Base-by-base conservation (phyloP, 2,329 filamentous ascomycete species). In the Onygena corvina region DNA sequence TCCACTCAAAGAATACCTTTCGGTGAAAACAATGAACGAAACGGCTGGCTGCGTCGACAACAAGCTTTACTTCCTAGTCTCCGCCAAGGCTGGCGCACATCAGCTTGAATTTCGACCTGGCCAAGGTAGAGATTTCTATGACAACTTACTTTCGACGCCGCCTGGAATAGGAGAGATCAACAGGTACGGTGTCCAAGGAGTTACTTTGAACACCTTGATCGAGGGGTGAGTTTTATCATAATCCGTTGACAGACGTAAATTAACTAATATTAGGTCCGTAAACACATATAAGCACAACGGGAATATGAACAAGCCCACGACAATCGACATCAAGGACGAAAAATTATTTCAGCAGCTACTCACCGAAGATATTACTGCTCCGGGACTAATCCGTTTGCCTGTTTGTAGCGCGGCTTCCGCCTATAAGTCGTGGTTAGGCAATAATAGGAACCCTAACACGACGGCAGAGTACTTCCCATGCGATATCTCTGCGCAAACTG, bases 351-450 rank as follows among this genome's bases (percentile, higher is more conserved):
- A 53, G 5, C 46, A 57, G 20, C 56, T 68, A 11, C 12, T 59
- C 21, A 46, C 58, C 14, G 23, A 50, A 25, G 60, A 67, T 49
- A 48, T 68, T 34, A 65, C 60, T 4, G 64, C 61, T 0, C 61
- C 65, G 0, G 67, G 67, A 1, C 62, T 61, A 50, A 58, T 70
- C 34, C 59, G 57, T 5, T 57, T 70, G 1, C 68, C 67, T 31
- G 64, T 71, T 12, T 70, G 67, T 58, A 61, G 58, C 47, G 52
- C 61, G 25, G 58, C 63, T 6, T 53, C 54, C 4, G 68, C 67
- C 9, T 63, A 48, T 31, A 50, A 58, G 50, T 57, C 59, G 20
- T 70, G 65, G 65, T 46, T 63, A 3, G 56, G 54, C 12, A 23
- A 50, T 46, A 54, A 48, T 4, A 52, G 53, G 35, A 56, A 49